Conservation (phyloP, 2,329 filamentous ascomycete species). For the Cordyceps cicadae region DNA sequence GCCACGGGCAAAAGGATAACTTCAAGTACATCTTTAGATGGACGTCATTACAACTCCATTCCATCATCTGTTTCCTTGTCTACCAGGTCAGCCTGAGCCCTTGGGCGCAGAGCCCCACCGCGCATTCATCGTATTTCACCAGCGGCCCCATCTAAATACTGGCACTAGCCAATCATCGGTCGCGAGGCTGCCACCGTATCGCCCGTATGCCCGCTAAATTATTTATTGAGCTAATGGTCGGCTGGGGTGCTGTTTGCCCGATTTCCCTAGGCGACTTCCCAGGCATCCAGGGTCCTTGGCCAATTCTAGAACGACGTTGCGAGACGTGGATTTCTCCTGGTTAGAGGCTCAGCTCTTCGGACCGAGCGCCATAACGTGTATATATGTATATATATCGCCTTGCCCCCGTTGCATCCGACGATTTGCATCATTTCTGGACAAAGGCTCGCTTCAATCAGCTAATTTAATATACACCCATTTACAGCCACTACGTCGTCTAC, state of each 20-base stretch:
- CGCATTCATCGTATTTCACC: constrained; percentile 13
- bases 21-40: not conserved
- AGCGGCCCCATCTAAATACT: not conserved
- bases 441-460: not conserved
- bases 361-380: not conserved
- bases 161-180: not conserved
- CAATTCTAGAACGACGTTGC: constrained; percentile 1
- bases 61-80: not conserved
- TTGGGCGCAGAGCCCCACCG: not conserved
- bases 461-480: not conserved
- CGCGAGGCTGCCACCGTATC: not conserved
- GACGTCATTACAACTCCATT: not conserved
- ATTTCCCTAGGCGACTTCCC: not conserved
- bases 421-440: not conserved
- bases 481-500: not conserved
- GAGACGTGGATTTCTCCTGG: not conserved
- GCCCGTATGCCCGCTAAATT: constrained; percentile 6
- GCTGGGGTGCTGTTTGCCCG: too few species aligned
- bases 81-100: not conserved
- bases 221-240: too few species aligned
- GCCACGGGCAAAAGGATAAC: too few species aligned
- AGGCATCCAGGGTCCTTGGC: too few species aligned
- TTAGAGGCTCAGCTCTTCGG: not conserved
- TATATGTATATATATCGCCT: constrained; percentile 6
- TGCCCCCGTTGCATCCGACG: not conserved